Percentiles rank a stretch among this genome's conserved stretches.
phyloP scores from a whole-genome alignment of 768 basidiomycete genomes.

The Multifurca ochricompacta region DNA sequence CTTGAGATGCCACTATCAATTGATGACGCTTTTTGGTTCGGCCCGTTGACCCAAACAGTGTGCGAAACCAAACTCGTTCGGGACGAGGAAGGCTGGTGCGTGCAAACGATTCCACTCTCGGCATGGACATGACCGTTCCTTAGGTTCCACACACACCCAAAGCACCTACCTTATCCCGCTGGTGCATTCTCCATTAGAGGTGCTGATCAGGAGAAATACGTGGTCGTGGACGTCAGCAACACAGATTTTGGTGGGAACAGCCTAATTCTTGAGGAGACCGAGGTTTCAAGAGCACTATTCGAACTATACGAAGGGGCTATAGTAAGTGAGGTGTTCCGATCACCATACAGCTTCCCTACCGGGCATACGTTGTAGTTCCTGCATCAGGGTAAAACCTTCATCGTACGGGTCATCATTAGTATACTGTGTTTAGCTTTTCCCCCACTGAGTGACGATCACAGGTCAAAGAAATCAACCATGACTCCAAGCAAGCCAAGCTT shows the following conservation, averaged over 20 bases:
- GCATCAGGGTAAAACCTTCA: conserved; percentile 77
- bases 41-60: conserved; percentile 46
- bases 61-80: conserved; percentile 52
- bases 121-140: not conserved
- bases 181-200: conserved; percentile 68
- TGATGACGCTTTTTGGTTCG: conserved; percentile 69
- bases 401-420: conserved; percentile 38
- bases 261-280: conserved; percentile 70
- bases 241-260: conserved; percentile 30
- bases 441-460: conserved; percentile 24
- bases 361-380: conserved; percentile 49
- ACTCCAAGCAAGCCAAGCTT: conserved; percentile 62
- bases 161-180: conserved; percentile 70
- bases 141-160: conserved; percentile 80
- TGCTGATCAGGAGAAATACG: conserved; percentile 70
- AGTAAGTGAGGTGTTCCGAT: conserved; percentile 33
- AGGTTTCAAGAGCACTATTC: conserved; percentile 75
- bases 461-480: conserved; percentile 78
- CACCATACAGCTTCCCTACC: not conserved
- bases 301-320: conserved; percentile 88
- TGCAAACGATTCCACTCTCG: not conserved
- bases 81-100: conserved; percentile 79
- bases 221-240: conserved; percentile 55
- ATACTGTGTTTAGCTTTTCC: not conserved
- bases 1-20: conserved; percentile 73